Evolutionary conservation across 257 asterid species (phyloP).

Genomic region (Solanum verrucosum): DNA sequence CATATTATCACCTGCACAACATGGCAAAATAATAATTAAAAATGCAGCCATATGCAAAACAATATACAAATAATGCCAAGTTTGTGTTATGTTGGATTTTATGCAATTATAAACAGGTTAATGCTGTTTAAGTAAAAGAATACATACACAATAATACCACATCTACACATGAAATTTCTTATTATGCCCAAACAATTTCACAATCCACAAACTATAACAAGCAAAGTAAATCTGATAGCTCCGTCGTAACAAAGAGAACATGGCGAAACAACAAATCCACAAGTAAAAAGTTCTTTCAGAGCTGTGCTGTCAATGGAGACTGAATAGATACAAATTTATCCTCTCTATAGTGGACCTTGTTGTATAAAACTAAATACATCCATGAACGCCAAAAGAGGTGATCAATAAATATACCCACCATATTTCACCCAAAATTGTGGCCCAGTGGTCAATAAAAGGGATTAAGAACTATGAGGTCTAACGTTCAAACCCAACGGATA

Average conservation of each 20-base stretch:
- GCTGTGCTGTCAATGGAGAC: not conserved
- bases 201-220: not conserved
- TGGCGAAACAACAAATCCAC: not conserved
- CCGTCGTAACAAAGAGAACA: not conserved
- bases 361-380: not conserved
- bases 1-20: conserved; percentile 44
- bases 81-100: not conserved
- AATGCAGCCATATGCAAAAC: not conserved
- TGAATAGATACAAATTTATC: not conserved
- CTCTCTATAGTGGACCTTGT: not conserved
- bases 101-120: not conserved
- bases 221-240: not conserved
- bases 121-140: not conserved
- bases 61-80: not conserved
- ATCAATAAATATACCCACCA: not conserved
- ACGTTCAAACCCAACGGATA: not conserved
- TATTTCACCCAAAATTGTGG: not conserved
- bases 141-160: not conserved
- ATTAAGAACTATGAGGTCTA: not conserved
- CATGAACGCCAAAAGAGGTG: not conserved
- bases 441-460: not conserved
- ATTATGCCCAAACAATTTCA: not conserved
- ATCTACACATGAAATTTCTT: not conserved
- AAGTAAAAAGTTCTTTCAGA: not conserved
- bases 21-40: not conserved